phyloP scores from a whole-genome alignment of 495 filamentous ascomycete genomes.

The Penicillium cosmopolitanum region DNA sequence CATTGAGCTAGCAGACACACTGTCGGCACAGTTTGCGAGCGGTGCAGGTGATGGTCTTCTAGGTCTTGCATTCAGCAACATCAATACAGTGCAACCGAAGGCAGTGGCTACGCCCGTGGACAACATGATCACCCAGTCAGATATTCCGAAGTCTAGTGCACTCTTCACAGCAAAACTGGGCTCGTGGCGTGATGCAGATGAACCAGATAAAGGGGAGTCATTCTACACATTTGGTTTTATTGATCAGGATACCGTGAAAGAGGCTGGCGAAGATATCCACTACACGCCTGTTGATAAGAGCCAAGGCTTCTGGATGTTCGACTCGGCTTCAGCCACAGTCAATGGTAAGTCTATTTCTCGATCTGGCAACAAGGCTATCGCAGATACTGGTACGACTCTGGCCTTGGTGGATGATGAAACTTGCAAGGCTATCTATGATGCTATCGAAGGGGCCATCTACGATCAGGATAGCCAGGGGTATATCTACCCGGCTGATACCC shows the following conservation, averaged over 20 bases:
- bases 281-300: conserved; percentile 71
- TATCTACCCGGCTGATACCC: conserved; percentile 61
- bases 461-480: conserved; percentile 68
- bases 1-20: conserved; percentile 67
- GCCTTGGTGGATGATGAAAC: conserved; percentile 68
- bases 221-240: conserved; percentile 85
- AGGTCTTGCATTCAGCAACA: conserved; percentile 69
- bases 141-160: conserved; percentile 63
- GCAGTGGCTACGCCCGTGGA: conserved; percentile 70
- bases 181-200: conserved; percentile 60
- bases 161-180: conserved; percentile 79
- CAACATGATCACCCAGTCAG: conserved; percentile 72
- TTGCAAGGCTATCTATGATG: conserved; percentile 69
- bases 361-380: conserved; percentile 74
- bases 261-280: conserved; percentile 56
- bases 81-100: conserved; percentile 68
- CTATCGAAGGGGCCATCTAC: conserved; percentile 70
- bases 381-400: conserved; percentile 78
- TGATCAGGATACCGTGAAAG: conserved; percentile 64
- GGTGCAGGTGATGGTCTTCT: conserved; percentile 72
- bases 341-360: conserved; percentile 60
- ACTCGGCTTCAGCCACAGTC: conserved; percentile 61
- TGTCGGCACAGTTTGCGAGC: conserved; percentile 64
- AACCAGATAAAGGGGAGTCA: conserved; percentile 58
- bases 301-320: conserved; percentile 75